These are phyloP conservation scores for Diospyros kaki DNA, from an alignment of 148 eudicot species.

Conservation along the genomic window DNA sequence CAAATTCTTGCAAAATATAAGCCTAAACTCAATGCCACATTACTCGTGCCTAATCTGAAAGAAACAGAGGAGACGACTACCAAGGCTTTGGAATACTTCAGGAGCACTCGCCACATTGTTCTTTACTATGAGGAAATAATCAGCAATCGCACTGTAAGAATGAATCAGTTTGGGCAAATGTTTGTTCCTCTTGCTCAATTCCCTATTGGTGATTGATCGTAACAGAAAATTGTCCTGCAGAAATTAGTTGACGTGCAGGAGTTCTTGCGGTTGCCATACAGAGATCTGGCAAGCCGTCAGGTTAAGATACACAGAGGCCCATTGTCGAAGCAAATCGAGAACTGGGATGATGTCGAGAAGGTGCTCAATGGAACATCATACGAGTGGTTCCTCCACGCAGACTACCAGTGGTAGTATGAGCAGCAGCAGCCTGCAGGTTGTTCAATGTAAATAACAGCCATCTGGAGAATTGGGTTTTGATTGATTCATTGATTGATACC, in stretches of 20 bases:
- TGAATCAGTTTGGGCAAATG: not conserved
- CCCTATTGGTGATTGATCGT: too few relatives aligned
- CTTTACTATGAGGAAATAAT: conserved; percentile 68
- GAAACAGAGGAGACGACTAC: conserved; percentile 29
- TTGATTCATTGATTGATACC: conserved; percentile 18
- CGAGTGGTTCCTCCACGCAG: conserved; percentile 40
- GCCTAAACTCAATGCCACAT: conserved; percentile 42
- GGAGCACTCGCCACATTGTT: conserved; percentile 54
- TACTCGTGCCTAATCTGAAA: conserved; percentile 31
- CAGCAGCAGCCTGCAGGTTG: not conserved
- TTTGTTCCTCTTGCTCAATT: too few relatives aligned
- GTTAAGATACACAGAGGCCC: conserved; percentile 66
- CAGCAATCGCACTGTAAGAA: conserved; percentile 47
- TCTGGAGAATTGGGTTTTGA: not conserved
- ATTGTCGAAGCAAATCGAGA: conserved; percentile 41
- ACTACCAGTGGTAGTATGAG: conserved; percentile 24
- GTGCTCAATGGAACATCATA: conserved; percentile 52
- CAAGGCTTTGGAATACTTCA: conserved; percentile 47
- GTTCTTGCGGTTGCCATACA: conserved; percentile 46
- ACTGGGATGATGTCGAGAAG: conserved; percentile 50
- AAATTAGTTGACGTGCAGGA: conserved; percentile 59
- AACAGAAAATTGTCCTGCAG: conserved; percentile 21
- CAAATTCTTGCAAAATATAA: conserved; percentile 61
- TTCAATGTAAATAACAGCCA: conserved; percentile 11
- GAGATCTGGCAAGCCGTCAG: conserved; percentile 55